phyloP scores from a whole-genome alignment of 2,329 filamentous ascomycete species.

The Apiospora malaysiana region DNA sequence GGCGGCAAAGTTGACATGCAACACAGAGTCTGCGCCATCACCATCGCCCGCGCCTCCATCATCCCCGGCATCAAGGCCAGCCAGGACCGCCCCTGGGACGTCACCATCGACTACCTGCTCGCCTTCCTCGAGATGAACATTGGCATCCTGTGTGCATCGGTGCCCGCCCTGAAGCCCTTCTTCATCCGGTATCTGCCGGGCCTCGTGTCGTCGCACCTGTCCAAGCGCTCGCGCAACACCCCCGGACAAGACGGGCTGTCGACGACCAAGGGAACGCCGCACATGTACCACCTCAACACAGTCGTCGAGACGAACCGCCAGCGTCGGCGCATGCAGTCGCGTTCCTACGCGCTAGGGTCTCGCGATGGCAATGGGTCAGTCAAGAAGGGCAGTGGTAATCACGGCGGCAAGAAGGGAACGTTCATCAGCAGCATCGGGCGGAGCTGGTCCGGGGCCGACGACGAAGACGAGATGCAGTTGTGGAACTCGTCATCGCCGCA shows the following conservation, averaged over 20 bases:
- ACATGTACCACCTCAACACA: constrained; percentile 20
- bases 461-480: constrained; percentile 25
- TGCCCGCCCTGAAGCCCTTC: constrained; percentile 32
- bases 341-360: constrained; percentile 28
- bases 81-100: constrained; percentile 22
- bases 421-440: neutral
- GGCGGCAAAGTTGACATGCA: neutral
- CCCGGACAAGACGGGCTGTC: neutral
- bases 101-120: constrained; percentile 19
- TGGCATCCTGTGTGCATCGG: constrained; percentile 23
- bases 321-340: constrained; percentile 26
- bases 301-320: constrained; percentile 25
- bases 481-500: constrained; percentile 23
- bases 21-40: constrained; percentile 18
- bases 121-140: constrained; percentile 23
- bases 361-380: constrained; percentile 23
- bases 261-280: neutral
- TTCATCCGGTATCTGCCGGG: constrained; percentile 29
- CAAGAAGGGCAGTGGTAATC: constrained; percentile 10
- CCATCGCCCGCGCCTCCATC: constrained; percentile 15
- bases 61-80: constrained; percentile 20
- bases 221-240: neutral
- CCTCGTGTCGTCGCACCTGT: neutral
- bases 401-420: too few relatives aligned
- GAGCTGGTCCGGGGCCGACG: neutral